Percentiles rank a stretch among this genome's conserved stretches.
Evolutionary conservation across 2,329 filamentous ascomycete genomes (phyloP).

Genomic region (Venturia carpophila): DNA sequence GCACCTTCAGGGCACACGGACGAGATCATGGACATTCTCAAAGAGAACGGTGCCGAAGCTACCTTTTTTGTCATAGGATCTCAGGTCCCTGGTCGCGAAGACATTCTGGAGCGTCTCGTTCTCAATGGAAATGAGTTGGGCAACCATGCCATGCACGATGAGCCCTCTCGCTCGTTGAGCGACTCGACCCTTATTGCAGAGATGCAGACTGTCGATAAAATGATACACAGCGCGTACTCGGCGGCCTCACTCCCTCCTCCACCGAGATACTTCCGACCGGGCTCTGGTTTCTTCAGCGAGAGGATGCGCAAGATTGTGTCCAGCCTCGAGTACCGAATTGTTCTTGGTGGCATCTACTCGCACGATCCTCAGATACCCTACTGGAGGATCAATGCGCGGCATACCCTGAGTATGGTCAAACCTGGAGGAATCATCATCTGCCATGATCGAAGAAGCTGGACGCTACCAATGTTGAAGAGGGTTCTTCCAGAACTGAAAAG

Average conservation of each 20-base stretch:
- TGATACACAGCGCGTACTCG: conserved; percentile 52
- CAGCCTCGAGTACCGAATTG: conserved; percentile 59
- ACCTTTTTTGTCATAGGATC: conserved; percentile 86
- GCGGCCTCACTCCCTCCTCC: conserved; percentile 31
- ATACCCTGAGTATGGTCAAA: conserved; percentile 71
- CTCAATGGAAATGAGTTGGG: conserved; percentile 54
- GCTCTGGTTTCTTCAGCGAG: conserved; percentile 72
- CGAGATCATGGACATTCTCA: conserved; percentile 62
- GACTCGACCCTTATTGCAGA: conserved; percentile 53
- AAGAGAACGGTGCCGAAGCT: conserved; percentile 56
- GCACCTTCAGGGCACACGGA: conserved; percentile 65
- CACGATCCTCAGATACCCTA: conserved; percentile 80
- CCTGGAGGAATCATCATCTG: conserved; percentile 77
- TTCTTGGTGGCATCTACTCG: conserved; percentile 80
- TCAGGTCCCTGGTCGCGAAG: conserved; percentile 53
- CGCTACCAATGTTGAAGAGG: conserved; percentile 64
- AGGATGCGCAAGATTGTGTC: conserved; percentile 56
- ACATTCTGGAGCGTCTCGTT: conserved; percentile 44
- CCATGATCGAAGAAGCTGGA: conserved; percentile 80
- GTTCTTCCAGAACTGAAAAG: conserved; percentile 64
- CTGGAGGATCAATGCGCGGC: conserved; percentile 61
- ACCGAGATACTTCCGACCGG: conserved; percentile 69
- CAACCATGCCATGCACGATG: conserved; percentile 86
- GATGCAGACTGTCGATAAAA: conserved; percentile 55
- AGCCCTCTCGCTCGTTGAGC: conserved; percentile 58